Evolutionary conservation across 2,329 filamentous ascomycete species (phyloP).

Genomic region (Penicillium sp.): DNA sequence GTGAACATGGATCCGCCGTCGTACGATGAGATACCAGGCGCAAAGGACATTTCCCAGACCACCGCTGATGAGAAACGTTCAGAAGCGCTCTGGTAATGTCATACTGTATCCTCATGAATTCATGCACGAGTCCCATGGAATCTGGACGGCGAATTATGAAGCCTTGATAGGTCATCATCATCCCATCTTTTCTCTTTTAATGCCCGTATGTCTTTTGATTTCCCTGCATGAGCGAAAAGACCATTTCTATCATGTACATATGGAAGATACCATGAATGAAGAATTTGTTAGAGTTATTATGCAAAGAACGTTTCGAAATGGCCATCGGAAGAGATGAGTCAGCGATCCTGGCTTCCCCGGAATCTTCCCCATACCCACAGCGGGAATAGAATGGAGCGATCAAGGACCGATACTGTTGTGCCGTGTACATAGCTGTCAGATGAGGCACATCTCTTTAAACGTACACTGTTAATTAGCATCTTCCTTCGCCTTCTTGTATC

Average conservation of each 20-base stretch:
- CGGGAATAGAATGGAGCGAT: neutral
- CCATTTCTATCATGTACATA: conserved; percentile 22
- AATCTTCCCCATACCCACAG: neutral
- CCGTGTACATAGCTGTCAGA: neutral
- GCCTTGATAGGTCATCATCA: neutral
- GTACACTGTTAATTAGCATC: neutral
- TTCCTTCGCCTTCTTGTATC: neutral
- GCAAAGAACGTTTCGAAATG: neutral
- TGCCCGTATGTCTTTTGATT: conserved; percentile 7
- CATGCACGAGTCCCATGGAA: neutral
- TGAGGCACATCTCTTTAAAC: neutral
- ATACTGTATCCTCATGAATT: neutral
- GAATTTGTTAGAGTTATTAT: neutral
- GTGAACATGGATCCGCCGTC: conserved; percentile 29
- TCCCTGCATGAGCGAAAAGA: conserved; percentile 19
- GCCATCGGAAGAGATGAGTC: neutral
- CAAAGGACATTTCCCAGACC: neutral
- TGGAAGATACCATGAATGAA: conserved; percentile 23
- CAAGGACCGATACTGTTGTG: neutral
- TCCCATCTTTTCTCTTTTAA: neutral
- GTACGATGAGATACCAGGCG: conserved; percentile 23
- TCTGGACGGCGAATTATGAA: neutral
- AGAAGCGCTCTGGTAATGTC: neutral
- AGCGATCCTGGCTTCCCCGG: neutral
- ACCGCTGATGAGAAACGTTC: neutral